Conservation (phyloP, 371 early-diverging fungal species). For the Mycotypha africana region DNA sequence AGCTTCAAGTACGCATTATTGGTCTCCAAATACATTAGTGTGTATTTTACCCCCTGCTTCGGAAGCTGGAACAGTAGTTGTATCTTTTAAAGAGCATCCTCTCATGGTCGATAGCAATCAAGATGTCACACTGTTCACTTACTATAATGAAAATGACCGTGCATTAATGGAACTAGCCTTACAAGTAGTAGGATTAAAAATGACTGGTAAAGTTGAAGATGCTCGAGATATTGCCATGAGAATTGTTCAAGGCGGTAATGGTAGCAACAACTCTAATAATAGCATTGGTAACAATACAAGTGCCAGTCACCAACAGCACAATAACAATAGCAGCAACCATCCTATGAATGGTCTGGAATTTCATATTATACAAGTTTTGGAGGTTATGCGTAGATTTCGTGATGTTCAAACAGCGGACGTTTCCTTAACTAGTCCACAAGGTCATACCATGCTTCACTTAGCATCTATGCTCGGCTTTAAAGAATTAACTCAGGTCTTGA, state of each 20-base stretch:
- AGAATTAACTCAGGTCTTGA: conserved; percentile 15
- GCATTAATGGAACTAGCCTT: conserved; percentile 78
- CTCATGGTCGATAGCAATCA: conserved; percentile 39
- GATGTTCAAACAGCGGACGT: conserved; percentile 30
- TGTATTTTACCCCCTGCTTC: conserved; percentile 74
- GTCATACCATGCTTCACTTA: conserved; percentile 42
- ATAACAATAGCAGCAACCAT: too few species aligned
- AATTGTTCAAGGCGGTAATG: conserved; percentile 58
- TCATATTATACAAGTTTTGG: conserved; percentile 36
- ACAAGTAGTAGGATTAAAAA: conserved; percentile 77
- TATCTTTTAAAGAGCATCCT: conserved; percentile 54
- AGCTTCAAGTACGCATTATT: conserved; percentile 61
- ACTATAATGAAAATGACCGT: conserved; percentile 70
- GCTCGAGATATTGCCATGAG: conserved; percentile 66
- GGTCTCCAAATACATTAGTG: conserved; percentile 68
- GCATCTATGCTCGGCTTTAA: conserved; percentile 35
- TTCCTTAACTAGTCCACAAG: conserved; percentile 30
- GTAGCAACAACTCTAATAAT: conserved; percentile 16
- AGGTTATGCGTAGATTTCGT: conserved; percentile 36
- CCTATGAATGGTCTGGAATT: conserved; percentile 25
- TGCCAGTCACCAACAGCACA: conserved; percentile 7
- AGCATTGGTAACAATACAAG: conserved; percentile 4
- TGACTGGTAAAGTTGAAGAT: conserved; percentile 69
- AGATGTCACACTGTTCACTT: conserved; percentile 54
- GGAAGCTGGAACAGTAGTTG: conserved; percentile 69